These are phyloP conservation scores for Boletus reticuloceps DNA, from an alignment of 768 basidiomycete genomes.

Conservation along the genomic window DNA sequence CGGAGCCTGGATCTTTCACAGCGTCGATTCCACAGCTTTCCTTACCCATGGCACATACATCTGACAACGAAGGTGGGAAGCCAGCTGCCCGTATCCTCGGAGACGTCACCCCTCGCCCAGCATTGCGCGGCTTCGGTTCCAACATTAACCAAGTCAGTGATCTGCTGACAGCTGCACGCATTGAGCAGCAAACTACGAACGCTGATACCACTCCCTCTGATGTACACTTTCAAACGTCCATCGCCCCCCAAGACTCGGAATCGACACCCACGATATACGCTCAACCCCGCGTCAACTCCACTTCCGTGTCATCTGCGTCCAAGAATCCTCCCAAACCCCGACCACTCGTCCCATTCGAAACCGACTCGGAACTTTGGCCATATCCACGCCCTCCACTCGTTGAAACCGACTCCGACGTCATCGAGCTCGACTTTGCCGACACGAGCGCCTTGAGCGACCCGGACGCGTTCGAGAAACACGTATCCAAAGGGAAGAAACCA, in stretches of 20 bases:
- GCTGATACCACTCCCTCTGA: slow-evolving; percentile 3
- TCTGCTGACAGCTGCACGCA: slow-evolving; percentile 23
- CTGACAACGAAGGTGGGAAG: slow-evolving; percentile 19
- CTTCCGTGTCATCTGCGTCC: slow-evolving; percentile 8
- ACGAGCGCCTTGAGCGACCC: slow-evolving; percentile 71
- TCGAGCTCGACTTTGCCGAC: slow-evolving; percentile 75
- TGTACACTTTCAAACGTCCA: slow-evolving; percentile 3
- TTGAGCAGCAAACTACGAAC: slow-evolving; percentile 16
- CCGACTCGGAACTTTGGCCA: slow-evolving; percentile 71
- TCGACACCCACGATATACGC: slow-evolving; percentile 12
- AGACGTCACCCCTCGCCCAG: slow-evolving; percentile 66
- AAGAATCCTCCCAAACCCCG: slow-evolving; percentile 30
- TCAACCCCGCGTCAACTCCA: slow-evolving; percentile 6
- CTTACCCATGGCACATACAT: slow-evolving; percentile 14
- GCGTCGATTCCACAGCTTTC: slow-evolving; percentile 38
- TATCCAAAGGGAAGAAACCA: slow-evolving; percentile 24
- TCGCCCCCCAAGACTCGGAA: slow-evolving; percentile 1
- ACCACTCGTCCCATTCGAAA: slow-evolving; percentile 57
- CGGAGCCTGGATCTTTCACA: slow-evolving; percentile 39
- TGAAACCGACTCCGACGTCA: slow-evolving; percentile 51
- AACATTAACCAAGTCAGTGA: slow-evolving; percentile 31
- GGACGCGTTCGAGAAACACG: slow-evolving; percentile 45
- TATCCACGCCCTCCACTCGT: slow-evolving; percentile 51
- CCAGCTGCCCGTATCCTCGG: slow-evolving; percentile 24
- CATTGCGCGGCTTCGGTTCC: slow-evolving; percentile 35